Base-by-base conservation (phyloP, 108 stramenopile genomes). In the Pseudonitzschia pungens region DNA sequence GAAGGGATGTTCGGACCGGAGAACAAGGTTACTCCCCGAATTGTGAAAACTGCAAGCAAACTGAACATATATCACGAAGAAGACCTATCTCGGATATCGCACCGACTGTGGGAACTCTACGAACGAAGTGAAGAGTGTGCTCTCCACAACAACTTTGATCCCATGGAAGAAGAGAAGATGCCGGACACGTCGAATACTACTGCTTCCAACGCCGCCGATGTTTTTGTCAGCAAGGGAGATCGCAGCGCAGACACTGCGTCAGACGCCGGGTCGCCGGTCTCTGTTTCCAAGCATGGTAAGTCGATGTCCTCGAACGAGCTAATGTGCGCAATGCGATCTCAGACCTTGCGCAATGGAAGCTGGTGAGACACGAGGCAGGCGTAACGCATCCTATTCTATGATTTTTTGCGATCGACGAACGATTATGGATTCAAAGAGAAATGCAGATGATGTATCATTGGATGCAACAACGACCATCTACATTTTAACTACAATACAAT, bases 101-200 rank as follows among this genome's bases (percentile, higher is more conserved):
- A 87, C 57, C 77, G 83, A 9, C 73, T 87, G 51, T 87, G 86
- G 86, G 76, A 83, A 45, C 82, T 87, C 3, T 87, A 87, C 65
- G 86, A 87, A 68, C 73, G 86, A 42, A 87, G 86, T 50, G 86
- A 87, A 65, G 86, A 87, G 65, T 83, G 86, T 51, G 86, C 83
- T 4, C 60, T 87, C 21, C 83, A 83, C 71, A 83, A 81, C 50
- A 75, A 65, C 41, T 68, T 69, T 32, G 72, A 71, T 44, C 54
- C 76, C 29, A 75, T 75, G 68, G 81, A 77, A 62, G 80, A 76
- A 27, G 72, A 77, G 43, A 75, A 72, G 62, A 22, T 31, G 21
- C 51, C 73, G 14, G 67, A 72, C 60, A 18, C 29, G 12, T 16
- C 44, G 2, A 55, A 12, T 20, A 18, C 18, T 14, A 4, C 45